A percentile compares a stretch with the other conserved stretches of the same genome.
Evolutionary conservation across 148 eudicot genomes (phyloP).

Genomic region (Bassia scoparia): DNA sequence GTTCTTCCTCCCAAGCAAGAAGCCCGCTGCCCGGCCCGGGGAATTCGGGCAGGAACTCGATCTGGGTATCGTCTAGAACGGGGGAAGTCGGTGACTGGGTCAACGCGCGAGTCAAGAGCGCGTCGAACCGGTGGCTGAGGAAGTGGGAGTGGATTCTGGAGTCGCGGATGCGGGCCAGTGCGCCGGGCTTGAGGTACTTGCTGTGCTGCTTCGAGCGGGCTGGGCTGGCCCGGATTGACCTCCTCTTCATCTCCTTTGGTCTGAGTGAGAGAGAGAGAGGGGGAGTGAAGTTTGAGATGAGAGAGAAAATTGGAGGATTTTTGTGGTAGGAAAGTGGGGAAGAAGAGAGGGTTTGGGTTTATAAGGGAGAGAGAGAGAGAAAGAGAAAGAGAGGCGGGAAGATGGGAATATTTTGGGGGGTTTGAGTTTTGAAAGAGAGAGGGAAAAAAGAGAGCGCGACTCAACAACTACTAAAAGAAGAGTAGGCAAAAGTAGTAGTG

Average conservation of each 20-base stretch:
- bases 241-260: conserved; percentile 21
- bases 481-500: no score
- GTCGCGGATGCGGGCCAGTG: conserved; percentile 30
- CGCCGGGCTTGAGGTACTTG: conserved; percentile 41
- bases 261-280: no score
- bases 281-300: no score
- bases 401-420: no score
- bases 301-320: no score
- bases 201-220: conserved; percentile 7
- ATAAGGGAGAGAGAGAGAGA: no score
- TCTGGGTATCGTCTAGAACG: neutral
- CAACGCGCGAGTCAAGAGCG: neutral
- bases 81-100: neutral
- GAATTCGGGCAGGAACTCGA: conserved; percentile 21
- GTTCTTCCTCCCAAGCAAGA: conserved; percentile 34
- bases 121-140: neutral
- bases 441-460: no score
- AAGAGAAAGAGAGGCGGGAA: no score
- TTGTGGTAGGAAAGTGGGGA: no score
- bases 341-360: no score
- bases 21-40: conserved; percentile 25
- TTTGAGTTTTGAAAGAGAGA: no score
- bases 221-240: conserved; percentile 13
- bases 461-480: no score
- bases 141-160: conserved; percentile 25